Evolutionary conservation across 1,139 yeast genomes (phyloP).

Genomic region (Diutina ranongensis): DNA sequence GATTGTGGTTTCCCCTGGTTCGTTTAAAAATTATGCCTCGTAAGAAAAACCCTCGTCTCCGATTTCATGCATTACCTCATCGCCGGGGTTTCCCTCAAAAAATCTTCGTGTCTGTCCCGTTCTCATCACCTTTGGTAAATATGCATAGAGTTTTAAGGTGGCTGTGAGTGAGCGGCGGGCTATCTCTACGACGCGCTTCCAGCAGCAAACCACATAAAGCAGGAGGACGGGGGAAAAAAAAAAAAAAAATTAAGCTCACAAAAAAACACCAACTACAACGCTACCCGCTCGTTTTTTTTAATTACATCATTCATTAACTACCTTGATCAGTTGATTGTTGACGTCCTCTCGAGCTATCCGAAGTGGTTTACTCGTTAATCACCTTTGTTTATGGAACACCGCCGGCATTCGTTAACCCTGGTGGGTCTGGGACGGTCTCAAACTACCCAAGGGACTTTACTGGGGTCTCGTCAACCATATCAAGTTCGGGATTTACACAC

Average conservation of each 20-base stretch:
- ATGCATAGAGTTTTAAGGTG: not conserved
- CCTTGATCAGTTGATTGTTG: too few species aligned
- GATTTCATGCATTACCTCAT: too few species aligned
- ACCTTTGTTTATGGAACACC: not conserved
- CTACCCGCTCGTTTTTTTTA: too few species aligned
- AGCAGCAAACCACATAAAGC: not conserved
- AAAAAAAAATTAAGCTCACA: not conserved
- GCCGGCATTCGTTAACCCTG: slow-evolving; percentile 1
- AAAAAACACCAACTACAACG: not conserved
- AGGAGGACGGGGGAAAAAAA: not conserved
- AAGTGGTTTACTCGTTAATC: too few species aligned
- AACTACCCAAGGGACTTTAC: not conserved
- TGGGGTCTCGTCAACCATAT: not conserved
- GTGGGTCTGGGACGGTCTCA: slow-evolving; percentile 1
- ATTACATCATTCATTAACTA: too few species aligned
- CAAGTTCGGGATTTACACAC: slow-evolving; percentile 2
- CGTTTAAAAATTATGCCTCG: too few species aligned
- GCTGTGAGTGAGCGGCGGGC: not conserved
- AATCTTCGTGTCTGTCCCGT: too few species aligned
- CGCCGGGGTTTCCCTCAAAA: too few species aligned
- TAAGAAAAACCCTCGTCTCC: too few species aligned
- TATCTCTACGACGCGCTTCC: not conserved
- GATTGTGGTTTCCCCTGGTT: too few species aligned
- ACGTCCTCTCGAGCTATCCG: too few species aligned
- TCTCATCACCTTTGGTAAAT: too few species aligned